Conservation (phyloP, 306 rosid genomes). For the Cicer chorassanicum region DNA sequence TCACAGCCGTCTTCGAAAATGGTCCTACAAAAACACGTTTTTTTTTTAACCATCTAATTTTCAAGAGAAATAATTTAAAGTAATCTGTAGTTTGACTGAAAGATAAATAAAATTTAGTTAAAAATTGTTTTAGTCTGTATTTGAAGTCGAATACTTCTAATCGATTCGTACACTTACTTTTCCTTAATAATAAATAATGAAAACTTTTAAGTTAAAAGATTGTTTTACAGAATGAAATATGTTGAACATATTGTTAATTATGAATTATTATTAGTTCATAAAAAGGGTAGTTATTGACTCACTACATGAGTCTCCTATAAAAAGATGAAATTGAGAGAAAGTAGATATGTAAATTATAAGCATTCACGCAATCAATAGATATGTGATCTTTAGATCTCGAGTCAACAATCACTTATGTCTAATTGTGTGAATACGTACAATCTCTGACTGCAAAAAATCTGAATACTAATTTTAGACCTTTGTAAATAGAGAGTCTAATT, state of each 20-base stretch:
- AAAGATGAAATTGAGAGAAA: neutral
- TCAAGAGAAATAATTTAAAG: too few relatives aligned
- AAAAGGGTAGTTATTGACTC: neutral
- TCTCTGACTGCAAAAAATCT: too few relatives aligned
- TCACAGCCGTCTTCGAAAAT: constrained; percentile 94
- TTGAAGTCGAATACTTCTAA: too few relatives aligned
- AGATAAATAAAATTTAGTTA: too few relatives aligned
- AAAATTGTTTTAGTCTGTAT: too few relatives aligned
- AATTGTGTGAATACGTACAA: too few relatives aligned
- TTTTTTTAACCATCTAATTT: too few relatives aligned
- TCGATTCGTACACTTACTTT: too few relatives aligned
- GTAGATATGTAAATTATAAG: neutral
- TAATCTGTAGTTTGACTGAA: too few relatives aligned
- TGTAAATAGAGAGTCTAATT: neutral
- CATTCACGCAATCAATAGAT: too few relatives aligned
- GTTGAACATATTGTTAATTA: neutral
- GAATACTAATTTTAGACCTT: neutral
- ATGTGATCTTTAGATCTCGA: too few relatives aligned
- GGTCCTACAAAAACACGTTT: constrained; percentile 89
- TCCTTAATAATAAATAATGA: neutral
- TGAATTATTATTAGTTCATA: neutral
- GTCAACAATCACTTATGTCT: too few relatives aligned
- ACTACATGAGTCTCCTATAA: neutral
- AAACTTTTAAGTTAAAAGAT: neutral
- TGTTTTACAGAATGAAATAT: neutral